phyloP scores from a whole-genome alignment of 768 basidiomycete species.

The Tephrocybe sp. region DNA sequence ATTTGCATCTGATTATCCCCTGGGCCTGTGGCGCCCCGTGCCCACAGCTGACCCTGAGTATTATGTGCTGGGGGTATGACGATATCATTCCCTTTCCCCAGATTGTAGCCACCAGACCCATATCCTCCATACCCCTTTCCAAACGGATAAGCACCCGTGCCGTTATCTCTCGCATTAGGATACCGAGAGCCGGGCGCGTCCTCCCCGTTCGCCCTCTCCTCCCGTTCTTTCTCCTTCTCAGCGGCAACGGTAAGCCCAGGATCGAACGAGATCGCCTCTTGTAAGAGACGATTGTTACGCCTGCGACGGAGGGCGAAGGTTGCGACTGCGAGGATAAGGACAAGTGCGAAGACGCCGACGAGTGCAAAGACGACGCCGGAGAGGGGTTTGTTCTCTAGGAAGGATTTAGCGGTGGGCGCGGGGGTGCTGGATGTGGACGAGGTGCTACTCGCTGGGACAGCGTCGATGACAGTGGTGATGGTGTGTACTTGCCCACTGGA shows the following conservation, averaged over 20 bases:
- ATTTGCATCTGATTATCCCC: too few species aligned
- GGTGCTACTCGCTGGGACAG: constrained; percentile 26
- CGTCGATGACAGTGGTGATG: constrained; percentile 26
- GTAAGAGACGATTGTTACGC: constrained; percentile 37
- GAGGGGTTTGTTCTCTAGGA: constrained; percentile 68
- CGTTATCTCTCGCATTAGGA: not conserved
- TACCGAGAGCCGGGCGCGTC: too few species aligned
- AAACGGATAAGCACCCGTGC: constrained; percentile 5
- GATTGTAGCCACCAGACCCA: too few species aligned
- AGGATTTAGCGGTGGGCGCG: constrained; percentile 32
- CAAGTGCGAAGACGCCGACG: constrained; percentile 46
- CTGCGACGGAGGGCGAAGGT: constrained; percentile 53
- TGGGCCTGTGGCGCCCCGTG: too few species aligned
- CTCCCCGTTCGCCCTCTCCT: too few species aligned
- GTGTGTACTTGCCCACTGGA: constrained; percentile 31
- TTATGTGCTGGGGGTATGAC: too few species aligned
- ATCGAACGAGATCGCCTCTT: constrained; percentile 56
- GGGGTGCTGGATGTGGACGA: constrained; percentile 13
- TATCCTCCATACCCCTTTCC: not conserved
- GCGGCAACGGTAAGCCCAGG: constrained; percentile 25
- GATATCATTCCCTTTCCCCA: too few species aligned
- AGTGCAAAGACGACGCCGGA: constrained; percentile 58
- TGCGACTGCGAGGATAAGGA: constrained; percentile 41
- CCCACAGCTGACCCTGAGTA: too few species aligned
- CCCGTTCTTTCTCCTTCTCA: constrained; percentile 26